Evolutionary conservation across 2,329 filamentous ascomycete genomes (phyloP), one percentile per base, ranked within the genome.

Genomic region (Teratosphaeria pseudoeucalypti): DNA sequence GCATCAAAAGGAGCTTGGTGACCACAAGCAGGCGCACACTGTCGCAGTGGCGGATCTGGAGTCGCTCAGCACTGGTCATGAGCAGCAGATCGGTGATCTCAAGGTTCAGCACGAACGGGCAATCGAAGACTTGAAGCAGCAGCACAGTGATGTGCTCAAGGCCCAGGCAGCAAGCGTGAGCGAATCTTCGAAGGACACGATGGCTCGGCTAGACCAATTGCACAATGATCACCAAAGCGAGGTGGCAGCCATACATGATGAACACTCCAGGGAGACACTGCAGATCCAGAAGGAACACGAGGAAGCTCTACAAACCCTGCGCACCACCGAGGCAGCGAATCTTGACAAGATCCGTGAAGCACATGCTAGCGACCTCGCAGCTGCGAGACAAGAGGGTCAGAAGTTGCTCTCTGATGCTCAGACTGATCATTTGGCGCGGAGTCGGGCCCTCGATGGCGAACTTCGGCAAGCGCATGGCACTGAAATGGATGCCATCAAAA

Each of bases 281-380:
- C 58, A 62, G 14, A 32, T 49, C 32, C 62, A 60, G 27, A 26
- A 58, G 43, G 58, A 59, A 26, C 58, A 64, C 14, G 61, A 65
- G 39, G 52, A 53, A 12, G 39, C 52, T 27, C 52, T 61, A 11
- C 59, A 54, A 43, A 55, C 59, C 16, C 57, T 29, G 27, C 34
- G 57, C 26, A 34, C 16, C 34, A 55, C 54, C 11, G 56, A 60
- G 16, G 34, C 57, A 27, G 56, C 19, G 29, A 54, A 55, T 19
- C 23, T 57, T 47, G 58, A 60, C n/a, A 54, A 56, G 26, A 34
- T 34, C 29, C 55, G 56, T 27, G 14, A 54, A 26, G 34, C 56
- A 5, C 56, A 65, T 23, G 63, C 61, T 32, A 54, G 60, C n/a
- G 58, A 55, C 14, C 53, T 65, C 54, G 39, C 57, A 29, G 34